Evolutionary conservation across 1,139 yeast genomes (phyloP), one percentile per base, ranked within the genome.

Genomic region (Hanseniaspora uvarum): DNA sequence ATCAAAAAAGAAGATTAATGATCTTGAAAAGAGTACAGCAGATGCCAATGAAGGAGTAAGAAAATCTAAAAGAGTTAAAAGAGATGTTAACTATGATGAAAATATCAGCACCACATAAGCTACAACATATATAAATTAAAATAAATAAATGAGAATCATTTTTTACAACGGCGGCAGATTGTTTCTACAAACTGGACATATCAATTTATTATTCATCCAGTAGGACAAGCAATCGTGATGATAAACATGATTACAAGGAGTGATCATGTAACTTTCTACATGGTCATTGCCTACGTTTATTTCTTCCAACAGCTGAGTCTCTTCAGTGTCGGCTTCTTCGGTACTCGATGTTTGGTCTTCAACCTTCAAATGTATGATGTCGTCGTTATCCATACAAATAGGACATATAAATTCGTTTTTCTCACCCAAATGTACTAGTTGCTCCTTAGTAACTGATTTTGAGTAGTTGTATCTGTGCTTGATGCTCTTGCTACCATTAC

Each of bases 151-250:
- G n/a, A 14, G 7, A 12, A 7, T 11, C 16, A 10, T 1, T 11
- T 41, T 31, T 61, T 56, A 80, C 48, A 78, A 66, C 4, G 96
- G 96, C 1, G 96, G 96, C 47, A 89, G 71, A 26, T 87, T 79
- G 58, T 80, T 80, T 62, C 97, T 76, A 68, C 97, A 89, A 3
- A 88, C 94, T 0, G 97, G 97, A 68, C 97, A 89, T 63, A 88
- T 96, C 52, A 89, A 69, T 62, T 89, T 85, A 62, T 87, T 84
- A 66, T 83, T 79, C 96, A 89, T 87, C 97, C 97, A 89, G 60
- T 78, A 80, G 63, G 86, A 95, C 60, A 89, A 71, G 69, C 97
- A 89, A 37, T 78, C 82, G 0, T 86, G 76, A 63, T 89, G 97
- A 75, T 88, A 89, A 10, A 87, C 80, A 66, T 89, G 97, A 53